phyloP scores from a whole-genome alignment of 768 basidiomycete genomes.

The Daedalea quercina region DNA sequence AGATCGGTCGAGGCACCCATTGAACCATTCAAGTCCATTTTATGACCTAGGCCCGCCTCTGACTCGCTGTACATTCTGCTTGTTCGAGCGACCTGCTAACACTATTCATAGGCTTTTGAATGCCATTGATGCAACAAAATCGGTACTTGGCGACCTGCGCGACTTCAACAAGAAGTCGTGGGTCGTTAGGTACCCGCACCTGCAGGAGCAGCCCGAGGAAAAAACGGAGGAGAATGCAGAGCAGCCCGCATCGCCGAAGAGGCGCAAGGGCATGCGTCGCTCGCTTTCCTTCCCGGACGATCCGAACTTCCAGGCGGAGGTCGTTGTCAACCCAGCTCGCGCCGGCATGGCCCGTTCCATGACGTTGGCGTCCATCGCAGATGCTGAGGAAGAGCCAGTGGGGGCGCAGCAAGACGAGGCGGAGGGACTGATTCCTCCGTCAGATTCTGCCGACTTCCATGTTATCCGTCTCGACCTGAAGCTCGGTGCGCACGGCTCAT shows the following conservation, averaged over 20 bases:
- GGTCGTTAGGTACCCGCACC: conserved; percentile 83
- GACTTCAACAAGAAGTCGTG: conserved; percentile 82
- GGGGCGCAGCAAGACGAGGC: conserved; percentile 19
- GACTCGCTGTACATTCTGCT: conserved; percentile 7
- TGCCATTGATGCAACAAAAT: conserved; percentile 69
- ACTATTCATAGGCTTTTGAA: conserved; percentile 50
- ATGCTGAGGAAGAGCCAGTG: conserved; percentile 35
- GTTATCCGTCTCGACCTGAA: conserved; percentile 91
- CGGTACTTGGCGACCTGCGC: conserved; percentile 62
- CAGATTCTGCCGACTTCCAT: conserved; percentile 59
- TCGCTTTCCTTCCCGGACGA: conserved; percentile 86
- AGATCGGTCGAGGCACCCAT: too few relatives aligned
- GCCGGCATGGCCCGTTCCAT: conserved; percentile 49
- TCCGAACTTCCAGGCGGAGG: conserved; percentile 57
- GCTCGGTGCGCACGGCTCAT: conserved; percentile 68
- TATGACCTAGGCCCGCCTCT: too few relatives aligned
- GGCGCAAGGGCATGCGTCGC: conserved; percentile 45
- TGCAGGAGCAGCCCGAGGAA: conserved; percentile 40
- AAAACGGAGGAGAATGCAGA: conserved; percentile 17
- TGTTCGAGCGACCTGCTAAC: too few relatives aligned
- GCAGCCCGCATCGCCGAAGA: conserved; percentile 24
- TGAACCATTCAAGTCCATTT: too few relatives aligned
- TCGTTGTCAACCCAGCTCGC: conserved; percentile 47
- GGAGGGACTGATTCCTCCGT: conserved; percentile 31
- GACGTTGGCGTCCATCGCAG: conserved; percentile 48